Base-by-base conservation (phyloP, 2,329 filamentous ascomycete species). In the Penicillium sp. region DNA sequence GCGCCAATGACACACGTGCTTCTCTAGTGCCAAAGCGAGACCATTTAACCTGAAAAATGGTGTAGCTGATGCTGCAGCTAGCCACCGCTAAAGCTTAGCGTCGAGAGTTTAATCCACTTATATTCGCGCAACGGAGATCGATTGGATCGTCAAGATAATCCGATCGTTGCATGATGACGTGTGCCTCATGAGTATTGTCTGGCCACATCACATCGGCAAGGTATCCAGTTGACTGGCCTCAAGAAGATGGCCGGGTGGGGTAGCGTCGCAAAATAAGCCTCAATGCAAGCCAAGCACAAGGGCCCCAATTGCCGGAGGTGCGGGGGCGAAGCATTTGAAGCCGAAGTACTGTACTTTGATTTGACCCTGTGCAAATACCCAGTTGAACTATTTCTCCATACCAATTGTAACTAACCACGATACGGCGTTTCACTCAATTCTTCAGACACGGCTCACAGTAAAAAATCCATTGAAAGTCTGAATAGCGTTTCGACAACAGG, bases 41-140 rank as follows among this genome's bases (percentile, higher is more conserved):
- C 25, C 25, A 44, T 38, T 35, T 38, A 14, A 46, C 35, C 16
- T 22, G 44, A 35, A 14, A 22, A 11, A 44, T 49, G 53, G 46
- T 46, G 49, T 48, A 49, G 49, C 45, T 49, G 43, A 22, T 52
- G 22, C 42, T 52, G 53, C 53, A 51, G 52, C 52, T 52, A 55
- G 43, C 14, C 20, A 42, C 16, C 28, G 20, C 46, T 24, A 35
- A 35, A 39, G 41, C 45, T 52, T 55, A 55, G 48, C 44, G 48
- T 48, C n/a, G 22, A 35, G 41, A 48, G 28, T 27, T 39, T 30
- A 41, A 40, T 13, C 50, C 42, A 31, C 27, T 44, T 18, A 33
- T 45, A 27, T 13, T 40, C 43, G 33, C 24, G 18, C 16, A 22
- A 16, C n/a, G 18, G 27, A n/a, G 30, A 18, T 43, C 28, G 18